Conservation (phyloP, 768 basidiomycete genomes). For the Dioszegia crocea region DNA sequence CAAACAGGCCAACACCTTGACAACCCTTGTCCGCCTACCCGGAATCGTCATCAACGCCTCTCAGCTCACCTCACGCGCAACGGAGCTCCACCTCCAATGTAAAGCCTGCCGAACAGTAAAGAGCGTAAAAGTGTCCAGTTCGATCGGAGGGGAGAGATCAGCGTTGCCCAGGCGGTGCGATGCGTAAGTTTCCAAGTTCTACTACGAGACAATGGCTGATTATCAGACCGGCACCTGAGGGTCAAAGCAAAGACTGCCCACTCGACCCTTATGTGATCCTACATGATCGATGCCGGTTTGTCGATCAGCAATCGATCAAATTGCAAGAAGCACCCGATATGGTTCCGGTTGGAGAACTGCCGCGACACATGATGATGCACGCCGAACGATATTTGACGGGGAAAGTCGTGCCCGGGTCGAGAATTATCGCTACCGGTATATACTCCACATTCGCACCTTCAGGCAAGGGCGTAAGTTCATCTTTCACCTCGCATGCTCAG, state of each 20-base stretch:
- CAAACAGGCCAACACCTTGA: constrained; percentile 71
- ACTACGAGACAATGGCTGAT: background rate
- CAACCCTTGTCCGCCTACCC: constrained; percentile 90
- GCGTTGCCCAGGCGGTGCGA: constrained; percentile 82
- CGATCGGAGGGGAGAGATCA: constrained; percentile 80
- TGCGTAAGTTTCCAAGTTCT: constrained; percentile 54
- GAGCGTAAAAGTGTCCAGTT: constrained; percentile 74
- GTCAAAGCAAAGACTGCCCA: constrained; percentile 91
- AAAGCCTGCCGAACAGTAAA: constrained; percentile 80
- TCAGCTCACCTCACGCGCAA: constrained; percentile 85
- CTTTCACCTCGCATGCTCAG: background rate
- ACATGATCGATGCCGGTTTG: constrained; percentile 87
- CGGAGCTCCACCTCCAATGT: constrained; percentile 86
- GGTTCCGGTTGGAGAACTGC: constrained; percentile 98
- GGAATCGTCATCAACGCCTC: constrained; percentile 98
- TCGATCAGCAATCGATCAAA: constrained; percentile 93
- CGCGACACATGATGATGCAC: constrained; percentile 87
- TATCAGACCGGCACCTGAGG: constrained; percentile 59
- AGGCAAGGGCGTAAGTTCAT: constrained; percentile 42
- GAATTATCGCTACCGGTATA: constrained; percentile 90
- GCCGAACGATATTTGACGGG: constrained; percentile 87
- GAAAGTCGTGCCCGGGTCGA: constrained; percentile 90
- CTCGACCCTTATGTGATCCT: constrained; percentile 93
- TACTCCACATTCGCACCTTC: constrained; percentile 92
- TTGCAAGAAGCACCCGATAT: constrained; percentile 98